phyloP scores from a whole-genome alignment of 371 early-diverging fungal genomes.

The Mucor mucedo region DNA sequence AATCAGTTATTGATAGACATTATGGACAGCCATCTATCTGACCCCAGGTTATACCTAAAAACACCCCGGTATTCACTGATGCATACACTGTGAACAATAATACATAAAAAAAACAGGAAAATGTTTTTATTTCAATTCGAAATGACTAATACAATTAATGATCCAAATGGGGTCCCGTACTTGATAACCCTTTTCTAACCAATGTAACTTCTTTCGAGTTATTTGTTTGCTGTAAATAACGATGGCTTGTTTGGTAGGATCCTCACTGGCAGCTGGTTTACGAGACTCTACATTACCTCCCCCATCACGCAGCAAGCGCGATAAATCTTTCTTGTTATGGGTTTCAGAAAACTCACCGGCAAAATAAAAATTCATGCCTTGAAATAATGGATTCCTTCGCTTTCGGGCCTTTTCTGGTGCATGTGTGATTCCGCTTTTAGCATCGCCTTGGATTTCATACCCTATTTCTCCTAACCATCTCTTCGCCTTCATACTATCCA shows the following conservation, averaged over 20 bases:
- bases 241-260: slow-evolving; percentile 11
- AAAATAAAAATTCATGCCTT: slow-evolving; percentile 33
- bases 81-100: not conserved
- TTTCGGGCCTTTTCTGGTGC: slow-evolving; percentile 34
- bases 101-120: slow-evolving; percentile 1
- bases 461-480: slow-evolving; percentile 39
- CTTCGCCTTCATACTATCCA: slow-evolving; percentile 30
- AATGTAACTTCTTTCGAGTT: slow-evolving; percentile 4
- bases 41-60: too few species aligned
- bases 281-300: slow-evolving; percentile 32
- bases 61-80: too few species aligned
- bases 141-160: slow-evolving; percentile 34
- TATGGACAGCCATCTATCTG: too few species aligned
- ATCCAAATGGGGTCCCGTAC: slow-evolving; percentile 34
- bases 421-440: slow-evolving; percentile 29
- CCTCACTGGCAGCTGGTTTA: slow-evolving; percentile 23
- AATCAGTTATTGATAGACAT: too few species aligned
- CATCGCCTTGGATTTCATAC: slow-evolving; percentile 47
- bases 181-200: slow-evolving; percentile 26
- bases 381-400: slow-evolving; percentile 19
- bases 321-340: slow-evolving; percentile 33
- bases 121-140: slow-evolving; percentile 3
- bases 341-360: slow-evolving; percentile 36
- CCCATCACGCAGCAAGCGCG: slow-evolving; percentile 30
- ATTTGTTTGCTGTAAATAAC: slow-evolving; percentile 11